Conservation (phyloP, 202 grass and related monocot species). For the Elaeis oleifera region DNA sequence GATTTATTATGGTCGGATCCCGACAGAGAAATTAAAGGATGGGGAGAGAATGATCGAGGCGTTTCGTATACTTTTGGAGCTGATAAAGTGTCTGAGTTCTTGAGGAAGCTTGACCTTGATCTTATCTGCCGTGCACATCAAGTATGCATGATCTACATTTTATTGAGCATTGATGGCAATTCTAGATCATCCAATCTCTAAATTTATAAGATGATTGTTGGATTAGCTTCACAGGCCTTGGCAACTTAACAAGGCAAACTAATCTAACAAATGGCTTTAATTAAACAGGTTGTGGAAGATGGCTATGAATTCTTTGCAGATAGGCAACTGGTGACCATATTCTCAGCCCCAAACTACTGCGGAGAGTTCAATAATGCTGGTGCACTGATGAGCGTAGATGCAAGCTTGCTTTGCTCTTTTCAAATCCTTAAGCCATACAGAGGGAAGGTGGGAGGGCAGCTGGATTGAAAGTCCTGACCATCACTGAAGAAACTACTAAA, state of each 20-base stretch:
- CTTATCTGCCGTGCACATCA: not conserved
- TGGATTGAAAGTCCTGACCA: too few relatives aligned
- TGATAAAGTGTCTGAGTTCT: not conserved
- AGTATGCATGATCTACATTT: not conserved
- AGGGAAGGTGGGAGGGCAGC: not conserved
- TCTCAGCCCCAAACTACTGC: constrained; percentile 9
- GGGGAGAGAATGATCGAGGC: not conserved
- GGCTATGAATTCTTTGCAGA: constrained; percentile 4
- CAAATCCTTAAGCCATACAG: constrained; percentile 9
- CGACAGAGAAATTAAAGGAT: not conserved
- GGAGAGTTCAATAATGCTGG: constrained; percentile 12
- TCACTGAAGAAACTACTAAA: too few relatives aligned
- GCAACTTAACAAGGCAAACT: too few relatives aligned
- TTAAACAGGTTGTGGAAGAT: constrained; percentile 12
- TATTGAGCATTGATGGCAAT: too few relatives aligned
- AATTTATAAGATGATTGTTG: too few relatives aligned
- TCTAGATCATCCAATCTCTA: too few relatives aligned
- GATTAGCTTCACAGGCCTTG: too few relatives aligned
- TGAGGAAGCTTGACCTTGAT: not conserved
- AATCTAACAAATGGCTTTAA: not conserved
- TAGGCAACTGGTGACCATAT: constrained; percentile 4
- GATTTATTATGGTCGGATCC: not conserved
- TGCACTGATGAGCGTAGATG: constrained; percentile 1
- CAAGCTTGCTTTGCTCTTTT: constrained; percentile 5
- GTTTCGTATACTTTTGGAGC: not conserved